Conservation (phyloP, 2,329 filamentous ascomycete genomes). For the Diaporthe sp. region DNA sequence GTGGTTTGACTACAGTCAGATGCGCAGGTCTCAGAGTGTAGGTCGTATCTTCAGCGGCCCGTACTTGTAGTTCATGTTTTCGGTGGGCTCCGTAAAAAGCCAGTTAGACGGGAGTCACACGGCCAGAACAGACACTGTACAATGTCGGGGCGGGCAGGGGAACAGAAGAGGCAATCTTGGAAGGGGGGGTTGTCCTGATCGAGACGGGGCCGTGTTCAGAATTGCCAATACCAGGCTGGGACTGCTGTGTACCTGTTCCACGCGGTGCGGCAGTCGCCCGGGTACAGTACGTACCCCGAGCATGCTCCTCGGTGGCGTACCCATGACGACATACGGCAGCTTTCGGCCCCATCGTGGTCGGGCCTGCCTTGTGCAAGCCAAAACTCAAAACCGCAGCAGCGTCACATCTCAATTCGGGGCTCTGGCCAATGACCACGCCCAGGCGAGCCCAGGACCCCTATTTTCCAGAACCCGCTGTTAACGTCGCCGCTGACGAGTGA, state of each 20-base stretch:
- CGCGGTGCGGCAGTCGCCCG: constrained; percentile 16
- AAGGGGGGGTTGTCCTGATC: constrained; percentile 1
- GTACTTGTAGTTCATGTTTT: not conserved
- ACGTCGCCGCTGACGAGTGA: constrained; percentile 19
- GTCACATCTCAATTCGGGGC: constrained; percentile 27
- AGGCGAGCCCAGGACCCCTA: constrained; percentile 28
- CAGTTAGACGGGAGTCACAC: not conserved
- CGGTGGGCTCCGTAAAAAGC: not conserved
- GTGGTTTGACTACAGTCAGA: not conserved
- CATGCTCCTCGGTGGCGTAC: constrained; percentile 24
- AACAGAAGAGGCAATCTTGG: not conserved
- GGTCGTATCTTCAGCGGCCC: not conserved
- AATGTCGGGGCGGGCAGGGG: not conserved
- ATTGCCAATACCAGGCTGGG: constrained; percentile 17
- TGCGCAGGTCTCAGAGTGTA: not conserved
- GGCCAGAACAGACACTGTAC: not conserved
- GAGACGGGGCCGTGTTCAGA: constrained; percentile 6
- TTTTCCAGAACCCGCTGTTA: constrained; percentile 36
- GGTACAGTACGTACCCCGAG: constrained; percentile 1
- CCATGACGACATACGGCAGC: constrained; percentile 38
- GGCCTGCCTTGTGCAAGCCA: constrained; percentile 32
- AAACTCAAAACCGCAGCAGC: constrained; percentile 34
- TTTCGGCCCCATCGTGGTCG: constrained; percentile 13
- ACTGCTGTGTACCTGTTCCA: constrained; percentile 21
- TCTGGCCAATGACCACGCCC: constrained; percentile 12